Percentiles rank a stretch among this genome's conserved stretches.
phyloP scores from a whole-genome alignment of 2,329 filamentous ascomycete species.

The Fusarium torreyae region DNA sequence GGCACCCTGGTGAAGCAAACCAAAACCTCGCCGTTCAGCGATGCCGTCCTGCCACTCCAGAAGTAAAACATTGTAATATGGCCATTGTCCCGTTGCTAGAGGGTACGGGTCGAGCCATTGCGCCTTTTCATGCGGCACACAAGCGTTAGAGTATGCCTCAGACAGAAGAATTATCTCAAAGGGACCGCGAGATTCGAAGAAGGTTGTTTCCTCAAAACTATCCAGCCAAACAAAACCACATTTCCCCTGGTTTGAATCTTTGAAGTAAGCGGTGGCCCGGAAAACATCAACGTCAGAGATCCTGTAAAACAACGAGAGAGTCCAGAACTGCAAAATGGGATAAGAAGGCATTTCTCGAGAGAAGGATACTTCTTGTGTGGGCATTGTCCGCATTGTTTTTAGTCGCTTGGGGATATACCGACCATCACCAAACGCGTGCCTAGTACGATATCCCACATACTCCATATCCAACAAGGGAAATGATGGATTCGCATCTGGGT shows the following conservation, averaged over 20 bases:
- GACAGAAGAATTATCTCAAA: conserved; percentile 24
- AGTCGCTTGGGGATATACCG: background rate
- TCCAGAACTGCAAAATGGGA: conserved; percentile 35
- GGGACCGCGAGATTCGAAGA: background rate
- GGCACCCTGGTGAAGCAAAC: background rate
- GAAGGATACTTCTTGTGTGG: background rate
- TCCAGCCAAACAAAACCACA: conserved; percentile 12
- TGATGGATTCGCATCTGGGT: background rate
- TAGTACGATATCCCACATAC: background rate
- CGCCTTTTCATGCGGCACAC: background rate
- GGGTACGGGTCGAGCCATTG: background rate
- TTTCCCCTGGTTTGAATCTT: background rate
- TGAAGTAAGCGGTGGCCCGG: background rate
- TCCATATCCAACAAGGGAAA: background rate
- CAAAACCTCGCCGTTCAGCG: conserved; percentile 27
- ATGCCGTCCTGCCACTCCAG: conserved; percentile 24
- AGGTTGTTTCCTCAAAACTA: conserved; percentile 20
- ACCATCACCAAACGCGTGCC: background rate
- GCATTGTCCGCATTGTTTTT: background rate
- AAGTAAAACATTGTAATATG: background rate
- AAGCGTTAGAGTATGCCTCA: background rate
- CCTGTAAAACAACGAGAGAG: conserved; percentile 13
- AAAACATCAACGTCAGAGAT: conserved; percentile 12
- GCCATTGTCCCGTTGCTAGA: background rate
- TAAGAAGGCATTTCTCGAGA: background rate